Conservation (phyloP, 176 grass and related monocot species). For the Lolium perenne region DNA sequence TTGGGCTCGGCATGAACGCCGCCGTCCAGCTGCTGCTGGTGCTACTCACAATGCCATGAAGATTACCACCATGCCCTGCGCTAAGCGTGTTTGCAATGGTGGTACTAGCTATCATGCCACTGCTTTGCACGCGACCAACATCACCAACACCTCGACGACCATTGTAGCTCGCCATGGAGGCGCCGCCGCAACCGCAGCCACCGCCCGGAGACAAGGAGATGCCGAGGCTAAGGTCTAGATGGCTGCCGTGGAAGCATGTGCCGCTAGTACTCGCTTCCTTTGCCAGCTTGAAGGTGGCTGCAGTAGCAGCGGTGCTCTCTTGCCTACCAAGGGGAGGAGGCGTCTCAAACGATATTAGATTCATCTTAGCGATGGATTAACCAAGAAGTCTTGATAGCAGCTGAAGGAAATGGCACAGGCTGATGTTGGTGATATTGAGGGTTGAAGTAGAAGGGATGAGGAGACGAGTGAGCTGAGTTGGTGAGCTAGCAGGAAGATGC, state of each 20-base stretch:
- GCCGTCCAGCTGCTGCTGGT: conserved; percentile 15
- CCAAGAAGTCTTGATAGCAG: neutral
- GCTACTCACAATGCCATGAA: neutral
- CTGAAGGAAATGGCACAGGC: neutral
- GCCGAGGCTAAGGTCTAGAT: conserved; percentile 83
- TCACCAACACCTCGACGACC: neutral
- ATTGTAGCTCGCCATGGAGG: conserved; percentile 7
- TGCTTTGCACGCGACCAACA: conserved; percentile 5
- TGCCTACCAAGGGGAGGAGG: conserved; percentile 39
- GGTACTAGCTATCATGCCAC: neutral
- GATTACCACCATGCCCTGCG: neutral
- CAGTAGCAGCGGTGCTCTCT: conserved; percentile 10
- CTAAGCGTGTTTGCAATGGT: neutral
- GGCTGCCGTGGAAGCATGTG: conserved; percentile 37
- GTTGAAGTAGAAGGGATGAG: neutral
- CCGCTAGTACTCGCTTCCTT: conserved; percentile 30
- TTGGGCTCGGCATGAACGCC: conserved; percentile 57
- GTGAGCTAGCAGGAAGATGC: conserved; percentile 33
- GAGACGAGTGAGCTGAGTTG: conserved; percentile 9
- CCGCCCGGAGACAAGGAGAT: conserved; percentile 55
- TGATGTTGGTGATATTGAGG: neutral
- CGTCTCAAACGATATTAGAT: conserved; percentile 63
- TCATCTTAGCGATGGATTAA: conserved; percentile 52
- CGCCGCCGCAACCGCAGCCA: neutral
- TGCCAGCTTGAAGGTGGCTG: conserved; percentile 1